Conservation (phyloP, 345 rosid genomes). For the Odontarrhena argentea region DNA sequence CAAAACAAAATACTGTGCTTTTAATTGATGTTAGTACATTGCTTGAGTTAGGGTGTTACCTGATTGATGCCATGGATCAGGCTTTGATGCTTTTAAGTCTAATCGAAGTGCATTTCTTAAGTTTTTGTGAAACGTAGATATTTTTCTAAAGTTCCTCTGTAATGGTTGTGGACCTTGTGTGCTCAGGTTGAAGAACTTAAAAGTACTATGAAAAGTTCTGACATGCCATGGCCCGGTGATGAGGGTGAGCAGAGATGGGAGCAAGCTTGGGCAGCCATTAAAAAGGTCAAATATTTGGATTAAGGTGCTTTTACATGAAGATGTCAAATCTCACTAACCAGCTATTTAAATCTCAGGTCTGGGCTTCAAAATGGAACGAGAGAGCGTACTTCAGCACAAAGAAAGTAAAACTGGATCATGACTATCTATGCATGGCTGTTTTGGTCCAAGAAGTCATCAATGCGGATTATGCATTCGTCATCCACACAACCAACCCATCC, state of each 20-base stretch:
- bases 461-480: constrained; percentile 96
- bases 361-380: constrained; percentile 99
- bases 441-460: constrained; percentile 94
- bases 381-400: constrained; percentile 96
- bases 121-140: neutral
- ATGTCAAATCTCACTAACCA: constrained; percentile 29
- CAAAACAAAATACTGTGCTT: constrained; percentile 3
- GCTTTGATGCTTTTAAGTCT: constrained; percentile 11
- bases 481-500: constrained; percentile 96
- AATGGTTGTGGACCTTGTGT: constrained; percentile 15
- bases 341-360: constrained; percentile 56
- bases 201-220: constrained; percentile 72
- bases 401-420: constrained; percentile 87
- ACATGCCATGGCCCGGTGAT: constrained; percentile 99
- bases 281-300: constrained; percentile 60
- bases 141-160: constrained; percentile 21
- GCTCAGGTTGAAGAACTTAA: constrained; percentile 88
- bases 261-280: constrained; percentile 96
- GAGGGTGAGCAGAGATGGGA: constrained; percentile 92
- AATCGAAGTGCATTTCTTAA: neutral
- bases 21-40: constrained; percentile 4
- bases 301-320: constrained; percentile 6
- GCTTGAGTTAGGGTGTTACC: neutral
- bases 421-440: constrained; percentile 96
- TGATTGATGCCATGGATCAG: constrained; percentile 5